Evolutionary conservation across 2,329 filamentous ascomycete genomes (phyloP).

Genomic region (Rhynchosporium agropyri): DNA sequence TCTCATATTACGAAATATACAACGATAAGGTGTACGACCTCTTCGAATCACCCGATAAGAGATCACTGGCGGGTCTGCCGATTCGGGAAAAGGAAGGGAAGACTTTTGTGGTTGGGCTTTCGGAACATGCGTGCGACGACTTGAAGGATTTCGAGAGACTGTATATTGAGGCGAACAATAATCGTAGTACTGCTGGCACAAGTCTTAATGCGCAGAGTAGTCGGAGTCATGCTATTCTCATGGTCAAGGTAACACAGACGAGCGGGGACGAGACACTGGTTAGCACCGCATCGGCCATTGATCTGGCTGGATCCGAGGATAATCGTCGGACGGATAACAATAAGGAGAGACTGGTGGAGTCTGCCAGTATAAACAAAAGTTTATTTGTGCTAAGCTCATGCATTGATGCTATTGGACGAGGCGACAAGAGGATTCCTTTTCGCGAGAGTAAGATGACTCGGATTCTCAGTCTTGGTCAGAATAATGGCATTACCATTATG

Average conservation of each 20-base stretch:
- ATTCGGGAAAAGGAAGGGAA: constrained; percentile 85
- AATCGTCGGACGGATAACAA: constrained; percentile 93
- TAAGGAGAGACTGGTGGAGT: constrained; percentile 90
- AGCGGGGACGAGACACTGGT: constrained; percentile 68
- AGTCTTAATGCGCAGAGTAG: constrained; percentile 93
- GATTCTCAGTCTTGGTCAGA: constrained; percentile 88
- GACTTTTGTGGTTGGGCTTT: constrained; percentile 83
- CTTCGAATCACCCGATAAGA: constrained; percentile 84
- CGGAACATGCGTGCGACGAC: constrained; percentile 78
- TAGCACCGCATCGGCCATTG: constrained; percentile 90
- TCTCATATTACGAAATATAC: constrained; percentile 97
- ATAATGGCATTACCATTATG: constrained; percentile 95
- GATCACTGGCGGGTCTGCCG: constrained; percentile 72
- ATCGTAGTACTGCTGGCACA: constrained; percentile 85
- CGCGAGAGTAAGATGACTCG: constrained; percentile 79
- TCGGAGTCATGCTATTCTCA: constrained; percentile 85
- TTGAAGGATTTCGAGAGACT: constrained; percentile 88
- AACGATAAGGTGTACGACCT: constrained; percentile 94
- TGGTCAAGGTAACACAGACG: constrained; percentile 82
- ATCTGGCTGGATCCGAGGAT: constrained; percentile 93
- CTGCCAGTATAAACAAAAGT: constrained; percentile 96
- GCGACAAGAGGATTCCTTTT: constrained; percentile 77
- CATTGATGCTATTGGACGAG: constrained; percentile 85
- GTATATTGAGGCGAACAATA: constrained; percentile 90
- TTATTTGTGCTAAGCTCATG: constrained; percentile 93